Base-by-base conservation (phyloP, 192 early-diverging fungal genomes). In the Physocladia obscura region DNA sequence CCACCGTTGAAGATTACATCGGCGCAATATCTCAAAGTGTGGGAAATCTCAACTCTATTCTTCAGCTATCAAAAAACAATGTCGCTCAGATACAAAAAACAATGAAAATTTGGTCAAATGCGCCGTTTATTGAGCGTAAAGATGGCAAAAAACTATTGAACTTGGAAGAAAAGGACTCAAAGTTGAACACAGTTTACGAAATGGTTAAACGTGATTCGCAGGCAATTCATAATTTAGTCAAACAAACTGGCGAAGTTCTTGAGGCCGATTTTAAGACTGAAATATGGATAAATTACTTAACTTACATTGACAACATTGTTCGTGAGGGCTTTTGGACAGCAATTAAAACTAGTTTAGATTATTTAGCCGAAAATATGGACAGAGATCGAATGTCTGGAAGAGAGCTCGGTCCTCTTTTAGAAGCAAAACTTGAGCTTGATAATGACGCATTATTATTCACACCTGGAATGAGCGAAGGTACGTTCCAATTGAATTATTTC, bases 121-220 rank as follows among this genome's bases (percentile, higher is more conserved):
- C 48, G 30, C 86, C 86, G 19, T 60, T 88, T 19, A 76, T 88
- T 36, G 83, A 88, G 52, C 75, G 86, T 2, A 88, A 88, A 61
- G 86, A 88, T 56, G 77, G 79, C 19, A 86, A 86, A 57, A 88
- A 88, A 59, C 72, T 86, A 5, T 72, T 88, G 17, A 87, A 88
- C 47, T 32, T 88, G 26, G 87, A 88, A 71, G 87, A 88, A 71
- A 86, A 86, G 61, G 85, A 88, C 19, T 51, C 82, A 0, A 85
- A 84, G 60, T 67, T 88, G 24, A 70, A 74, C 26, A 74, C 78
- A 24, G 63, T 71, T 22, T 86, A 82, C 62, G 85, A 88, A 38
- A 70, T 60, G 62, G 86, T 88, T 36, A 79, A 77, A 55, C 67
- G 77, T 22, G 87, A 88, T 55, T 85, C 83, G 19, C 69, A 78